Conservation (phyloP, 768 basidiomycete genomes). For the Pisolithus albus region DNA sequence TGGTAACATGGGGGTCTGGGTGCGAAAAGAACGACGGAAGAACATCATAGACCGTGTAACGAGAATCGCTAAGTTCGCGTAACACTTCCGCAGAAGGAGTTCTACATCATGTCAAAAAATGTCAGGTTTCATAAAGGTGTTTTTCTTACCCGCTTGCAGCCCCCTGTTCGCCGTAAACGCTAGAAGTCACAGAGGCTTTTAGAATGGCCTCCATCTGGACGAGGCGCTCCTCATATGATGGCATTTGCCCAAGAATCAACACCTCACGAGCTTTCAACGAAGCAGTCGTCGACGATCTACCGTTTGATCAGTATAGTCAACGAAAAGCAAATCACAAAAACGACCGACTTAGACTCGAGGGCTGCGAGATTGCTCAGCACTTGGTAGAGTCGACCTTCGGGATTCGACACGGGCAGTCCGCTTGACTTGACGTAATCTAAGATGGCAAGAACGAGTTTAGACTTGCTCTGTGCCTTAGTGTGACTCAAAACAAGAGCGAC, state of each 20-base stretch:
- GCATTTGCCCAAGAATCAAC: slow-evolving; percentile 92
- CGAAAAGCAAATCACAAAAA: background rate
- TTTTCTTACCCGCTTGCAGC: slow-evolving; percentile 46
- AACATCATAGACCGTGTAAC: slow-evolving; percentile 96
- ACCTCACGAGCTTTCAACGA: slow-evolving; percentile 96
- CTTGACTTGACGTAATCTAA: slow-evolving; percentile 87
- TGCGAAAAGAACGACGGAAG: slow-evolving; percentile 94
- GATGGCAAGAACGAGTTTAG: slow-evolving; percentile 76
- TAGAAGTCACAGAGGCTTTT: slow-evolving; percentile 78
- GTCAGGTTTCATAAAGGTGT: too few species aligned
- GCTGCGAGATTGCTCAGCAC: slow-evolving; percentile 77
- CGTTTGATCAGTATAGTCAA: slow-evolving; percentile 2
- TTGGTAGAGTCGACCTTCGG: slow-evolving; percentile 67
- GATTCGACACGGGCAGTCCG: slow-evolving; percentile 65
- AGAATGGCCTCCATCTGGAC: slow-evolving; percentile 93
- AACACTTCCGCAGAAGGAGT: slow-evolving; percentile 81
- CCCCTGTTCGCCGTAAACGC: slow-evolving; percentile 84
- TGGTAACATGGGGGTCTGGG: slow-evolving; percentile 71
- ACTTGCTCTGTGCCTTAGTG: slow-evolving; percentile 91
- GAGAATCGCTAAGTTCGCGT: slow-evolving; percentile 90
- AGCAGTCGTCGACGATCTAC: slow-evolving; percentile 83
- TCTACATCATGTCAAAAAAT: slow-evolving; percentile 30
- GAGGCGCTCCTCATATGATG: slow-evolving; percentile 91
- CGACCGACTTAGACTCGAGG: slow-evolving; percentile 77
- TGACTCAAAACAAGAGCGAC: slow-evolving; percentile 86